Evolutionary conservation across 129 eudicot species (phyloP), one percentile per base, ranked within the genome.

Genomic region (Lactuca saligna): DNA sequence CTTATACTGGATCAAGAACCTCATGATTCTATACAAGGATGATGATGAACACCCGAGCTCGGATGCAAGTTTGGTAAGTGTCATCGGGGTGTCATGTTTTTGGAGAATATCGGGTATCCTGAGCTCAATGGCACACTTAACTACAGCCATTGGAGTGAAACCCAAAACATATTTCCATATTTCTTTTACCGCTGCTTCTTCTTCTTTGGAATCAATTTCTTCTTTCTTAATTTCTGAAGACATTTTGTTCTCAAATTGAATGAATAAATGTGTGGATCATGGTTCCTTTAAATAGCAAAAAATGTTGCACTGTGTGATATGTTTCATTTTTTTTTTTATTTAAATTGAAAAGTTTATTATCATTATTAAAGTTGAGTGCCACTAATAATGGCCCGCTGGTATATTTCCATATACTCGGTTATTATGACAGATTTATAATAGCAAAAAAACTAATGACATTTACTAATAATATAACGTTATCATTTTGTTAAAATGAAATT

Each of bases 61-160:
- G 8, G 85, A 72, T 2, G 97, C 77, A 3, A 91, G 81, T 15
- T 79, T 82, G 0, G 68, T 4, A 3, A 87, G 73, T 16, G 82
- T 48, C 65, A 81, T 69, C 11, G 91, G 74, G 2, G 74, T 72
- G 5, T 75, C 75, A 0, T 75, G 82, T 38, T 65, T 79, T 54
- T 87, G 89, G 12, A 91, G 57, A 59, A 73, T 77, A 32, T 91
- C 91, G 0, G 97, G 59, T 35, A 91, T 84, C 3, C 82, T 78
- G 2, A 91, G 82, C 62, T 91, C 89, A 61, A 87, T 73, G 57
- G 88, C 91, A 72, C 95, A 91, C 70, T 85, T 87, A 9, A 87
- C 82, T 2, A 75, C 75, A 9, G 95, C 95, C 82, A 85, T 79
- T 37, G 86, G 89, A 31, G 83, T 63, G 54, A 81, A 91, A 13